Evolutionary conservation across 2,329 filamentous ascomycete species (phyloP).

Genomic region (Talaromyces sp.): DNA sequence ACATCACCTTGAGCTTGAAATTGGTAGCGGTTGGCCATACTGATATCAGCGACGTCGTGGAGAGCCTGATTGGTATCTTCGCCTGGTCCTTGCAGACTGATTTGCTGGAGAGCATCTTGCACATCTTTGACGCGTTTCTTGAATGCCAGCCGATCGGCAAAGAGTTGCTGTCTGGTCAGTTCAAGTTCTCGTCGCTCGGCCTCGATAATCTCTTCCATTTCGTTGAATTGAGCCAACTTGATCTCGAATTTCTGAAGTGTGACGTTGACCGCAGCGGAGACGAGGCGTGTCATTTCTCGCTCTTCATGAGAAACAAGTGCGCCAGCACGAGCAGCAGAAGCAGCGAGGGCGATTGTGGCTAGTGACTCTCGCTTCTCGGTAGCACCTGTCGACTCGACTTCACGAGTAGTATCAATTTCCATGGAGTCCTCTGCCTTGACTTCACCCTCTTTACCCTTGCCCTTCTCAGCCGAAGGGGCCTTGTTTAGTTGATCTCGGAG

Average conservation of each 20-base stretch:
- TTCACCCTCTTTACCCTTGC: constrained; percentile 45
- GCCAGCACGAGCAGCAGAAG: constrained; percentile 79
- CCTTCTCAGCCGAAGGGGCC: constrained; percentile 46
- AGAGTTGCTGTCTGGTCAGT: constrained; percentile 84
- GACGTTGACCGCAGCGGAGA: constrained; percentile 87
- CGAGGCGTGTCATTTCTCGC: constrained; percentile 89
- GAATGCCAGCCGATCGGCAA: constrained; percentile 86
- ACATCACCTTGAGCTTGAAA: constrained; percentile 33
- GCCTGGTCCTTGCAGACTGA: constrained; percentile 41
- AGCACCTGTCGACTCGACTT: constrained; percentile 42
- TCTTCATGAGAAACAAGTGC: constrained; percentile 94
- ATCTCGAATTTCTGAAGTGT: constrained; percentile 94
- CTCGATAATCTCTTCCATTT: constrained; percentile 89
- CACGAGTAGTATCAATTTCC: constrained; percentile 52
- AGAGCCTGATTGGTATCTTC: constrained; percentile 41
- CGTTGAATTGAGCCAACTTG: constrained; percentile 92
- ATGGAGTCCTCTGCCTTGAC: constrained; percentile 58
- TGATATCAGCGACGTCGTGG: constrained; percentile 32
- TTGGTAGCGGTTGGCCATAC: constrained; percentile 39
- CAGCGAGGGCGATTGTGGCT: constrained; percentile 77
- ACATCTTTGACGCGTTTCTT: constrained; percentile 81
- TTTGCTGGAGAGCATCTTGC: constrained; percentile 63
- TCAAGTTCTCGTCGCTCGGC: constrained; percentile 92
- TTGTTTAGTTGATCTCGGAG: constrained; percentile 76
- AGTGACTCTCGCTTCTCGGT: constrained; percentile 43